Evolutionary conservation across 805 yeast species (phyloP), one percentile per base, ranked within the genome.

Genomic region (Ogataea kodamae): DNA sequence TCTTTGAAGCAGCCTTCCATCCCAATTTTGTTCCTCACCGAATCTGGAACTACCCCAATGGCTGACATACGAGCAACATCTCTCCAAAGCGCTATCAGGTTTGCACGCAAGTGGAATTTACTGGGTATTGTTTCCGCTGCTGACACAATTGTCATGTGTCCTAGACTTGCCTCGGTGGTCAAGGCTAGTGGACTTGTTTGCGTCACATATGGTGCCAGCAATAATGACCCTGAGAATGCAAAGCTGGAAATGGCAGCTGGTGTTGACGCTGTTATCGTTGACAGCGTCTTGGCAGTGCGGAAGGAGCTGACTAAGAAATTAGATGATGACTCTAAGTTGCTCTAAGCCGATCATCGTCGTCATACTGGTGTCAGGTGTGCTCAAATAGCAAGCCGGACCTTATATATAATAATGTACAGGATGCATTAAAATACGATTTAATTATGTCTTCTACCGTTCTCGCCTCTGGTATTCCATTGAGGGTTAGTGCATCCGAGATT

Each of bases 181-280:
- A 90, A 90, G 57, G 78, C 87, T 10, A 76, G 83, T 30, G 97
- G 97, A 0, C 69, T 90, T 43, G 96, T 89, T 9, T 89, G 96
- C 60, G 90, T 90, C 37, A 85, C 96, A 0, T 90, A 90, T 50
- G 97, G 97, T 18, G 70, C 74, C 1, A 70, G 73, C 54, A 90
- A 90, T 57, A 90, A 90, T 50, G 78, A 76, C 21, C 96, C 97
- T 0, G 87, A 76, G 37, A 78, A 78, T 42, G 88, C 95, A 18
- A 78, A 77, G 46, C 65, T 83, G 37, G 96, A 90, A 59, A 81
- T 90, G 81, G 78, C 76, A 43, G 89, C 94, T 3, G 97, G 97
- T 6, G 96, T 90, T 9, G 97, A 90, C 67, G 98, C 98, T 0
- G 97, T 90, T n/a, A 90, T 90, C 61, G 97, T 86, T 3, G 97